A percentile compares a stretch with the other conserved stretches of the same genome.
Conservation (phyloP, 2,329 filamentous ascomycete genomes). For the Cladosporium colombiae region DNA sequence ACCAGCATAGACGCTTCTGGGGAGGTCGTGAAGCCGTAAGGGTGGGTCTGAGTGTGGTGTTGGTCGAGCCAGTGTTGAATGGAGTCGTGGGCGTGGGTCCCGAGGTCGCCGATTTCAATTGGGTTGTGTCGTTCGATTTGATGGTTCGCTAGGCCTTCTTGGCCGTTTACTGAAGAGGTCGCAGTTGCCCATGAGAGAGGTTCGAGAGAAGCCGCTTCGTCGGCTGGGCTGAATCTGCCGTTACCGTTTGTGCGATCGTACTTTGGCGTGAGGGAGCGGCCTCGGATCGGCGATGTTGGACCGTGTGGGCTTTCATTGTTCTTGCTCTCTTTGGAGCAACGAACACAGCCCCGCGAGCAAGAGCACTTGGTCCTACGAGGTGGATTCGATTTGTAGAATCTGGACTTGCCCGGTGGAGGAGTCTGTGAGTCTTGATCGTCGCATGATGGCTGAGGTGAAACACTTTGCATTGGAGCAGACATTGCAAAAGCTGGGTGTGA, state of each 20-base stretch:
- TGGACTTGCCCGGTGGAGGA: not conserved
- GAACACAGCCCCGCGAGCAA: not conserved
- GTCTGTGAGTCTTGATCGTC: not conserved
- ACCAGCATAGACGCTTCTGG: slow-evolving; percentile 12
- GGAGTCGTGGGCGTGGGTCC: not conserved
- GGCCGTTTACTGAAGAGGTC: not conserved
- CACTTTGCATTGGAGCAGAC: not conserved
- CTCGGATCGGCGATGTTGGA: not conserved
- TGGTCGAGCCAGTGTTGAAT: slow-evolving; percentile 3
- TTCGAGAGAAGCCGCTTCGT: not conserved
- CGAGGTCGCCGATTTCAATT: not conserved
- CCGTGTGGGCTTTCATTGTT: not conserved
- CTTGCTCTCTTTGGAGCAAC: not conserved
- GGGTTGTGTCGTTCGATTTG: not conserved
- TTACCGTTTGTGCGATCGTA: slow-evolving; percentile 15
- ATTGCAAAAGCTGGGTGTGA: not conserved
- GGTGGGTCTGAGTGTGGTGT: not conserved
- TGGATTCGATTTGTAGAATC: not conserved
- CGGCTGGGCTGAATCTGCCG: not conserved
- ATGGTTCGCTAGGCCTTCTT: slow-evolving; percentile 11
- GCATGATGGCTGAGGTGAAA: not conserved
- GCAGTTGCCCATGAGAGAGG: not conserved
- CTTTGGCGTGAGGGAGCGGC: slow-evolving; percentile 7
- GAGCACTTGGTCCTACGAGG: not conserved
- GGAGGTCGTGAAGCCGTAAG: not conserved